These are phyloP conservation scores for Geosiphon pyriformis DNA, from an alignment of 192 early-diverging fungal species.

Conservation along the genomic window DNA sequence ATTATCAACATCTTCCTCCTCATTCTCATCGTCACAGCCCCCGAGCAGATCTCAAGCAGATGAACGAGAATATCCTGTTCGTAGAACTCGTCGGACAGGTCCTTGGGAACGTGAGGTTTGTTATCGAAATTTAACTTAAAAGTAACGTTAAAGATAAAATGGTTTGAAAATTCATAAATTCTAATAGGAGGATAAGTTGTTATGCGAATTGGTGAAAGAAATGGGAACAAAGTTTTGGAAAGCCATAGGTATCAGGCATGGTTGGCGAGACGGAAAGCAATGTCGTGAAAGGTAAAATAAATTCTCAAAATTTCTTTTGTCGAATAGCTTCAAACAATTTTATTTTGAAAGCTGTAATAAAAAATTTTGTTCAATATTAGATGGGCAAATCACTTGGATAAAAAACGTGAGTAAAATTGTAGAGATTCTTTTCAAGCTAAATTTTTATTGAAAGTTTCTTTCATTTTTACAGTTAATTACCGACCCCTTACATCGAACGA, in stretches of 20 bases:
- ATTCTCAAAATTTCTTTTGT: background rate
- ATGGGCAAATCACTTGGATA: background rate
- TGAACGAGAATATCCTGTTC: too few species aligned
- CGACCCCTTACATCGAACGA: conserved; percentile 11
- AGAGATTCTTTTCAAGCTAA: background rate
- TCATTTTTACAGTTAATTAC: conserved; percentile 12
- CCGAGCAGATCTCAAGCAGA: too few species aligned
- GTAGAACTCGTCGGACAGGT: too few species aligned
- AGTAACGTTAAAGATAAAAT: too few species aligned
- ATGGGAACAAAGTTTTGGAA: conserved; percentile 21
- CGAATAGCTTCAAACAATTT: background rate
- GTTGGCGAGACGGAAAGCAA: conserved; percentile 23
- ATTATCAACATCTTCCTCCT: too few species aligned
- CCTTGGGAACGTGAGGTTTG: too few species aligned
- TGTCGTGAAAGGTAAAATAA: conserved; percentile 24
- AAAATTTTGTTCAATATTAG: background rate
- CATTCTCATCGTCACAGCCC: too few species aligned
- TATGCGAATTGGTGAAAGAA: background rate
- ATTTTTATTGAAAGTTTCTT: background rate
- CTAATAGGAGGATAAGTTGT: conserved; percentile 21
- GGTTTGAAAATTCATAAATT: too few species aligned
- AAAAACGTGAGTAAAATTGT: background rate
- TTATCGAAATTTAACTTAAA: too few species aligned
- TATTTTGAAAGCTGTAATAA: background rate
- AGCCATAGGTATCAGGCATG: conserved; percentile 13